These are phyloP conservation scores for Rhynchosporium graminicola DNA, from an alignment of 2,329 filamentous ascomycete genomes.

Conservation along the genomic window DNA sequence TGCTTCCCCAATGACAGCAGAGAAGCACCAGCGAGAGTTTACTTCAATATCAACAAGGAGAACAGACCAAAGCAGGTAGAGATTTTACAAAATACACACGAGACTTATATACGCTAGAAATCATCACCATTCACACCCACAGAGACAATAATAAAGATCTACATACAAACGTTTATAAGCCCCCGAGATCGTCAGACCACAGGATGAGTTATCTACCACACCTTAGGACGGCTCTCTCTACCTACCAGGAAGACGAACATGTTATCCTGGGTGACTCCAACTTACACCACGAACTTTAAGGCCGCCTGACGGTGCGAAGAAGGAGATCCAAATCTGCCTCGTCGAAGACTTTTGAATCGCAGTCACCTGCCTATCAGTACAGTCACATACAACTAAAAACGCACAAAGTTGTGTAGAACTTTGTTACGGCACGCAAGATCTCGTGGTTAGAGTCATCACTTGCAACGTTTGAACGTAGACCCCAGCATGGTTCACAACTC, in stretches of 20 bases:
- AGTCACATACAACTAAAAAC: neutral
- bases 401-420: conserved; percentile 1
- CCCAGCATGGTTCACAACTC: neutral
- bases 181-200: neutral
- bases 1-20: conserved; percentile 4
- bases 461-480: neutral
- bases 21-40: neutral
- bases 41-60: conserved; percentile 5
- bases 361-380: neutral
- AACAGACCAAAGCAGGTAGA: neutral
- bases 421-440: conserved; percentile 1
- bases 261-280: neutral
- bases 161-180: neutral
- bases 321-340: neutral
- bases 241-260: neutral
- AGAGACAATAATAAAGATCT: neutral
- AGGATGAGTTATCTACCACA: neutral
- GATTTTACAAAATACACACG: conserved; percentile 1
- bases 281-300: neutral
- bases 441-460: neutral
- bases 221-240: neutral
- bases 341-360: neutral
- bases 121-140: neutral
- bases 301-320: neutral
- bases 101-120: neutral